These are phyloP conservation scores for Pythium sp. DNA, from an alignment of 352 stramenopile genomes.

Conservation along the genomic window DNA sequence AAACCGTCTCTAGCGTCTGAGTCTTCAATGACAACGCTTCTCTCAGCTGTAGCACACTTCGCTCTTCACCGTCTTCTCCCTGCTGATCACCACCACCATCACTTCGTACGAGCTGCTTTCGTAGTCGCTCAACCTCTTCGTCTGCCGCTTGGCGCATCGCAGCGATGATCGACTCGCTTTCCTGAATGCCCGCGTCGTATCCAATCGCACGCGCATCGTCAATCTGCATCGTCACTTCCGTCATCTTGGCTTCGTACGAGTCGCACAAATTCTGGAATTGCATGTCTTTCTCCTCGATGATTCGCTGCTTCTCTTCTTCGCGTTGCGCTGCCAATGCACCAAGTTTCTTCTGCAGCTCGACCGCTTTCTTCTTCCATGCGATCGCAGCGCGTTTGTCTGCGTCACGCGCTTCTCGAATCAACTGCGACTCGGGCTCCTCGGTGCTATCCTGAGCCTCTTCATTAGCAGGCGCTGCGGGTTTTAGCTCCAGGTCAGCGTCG, in stretches of 20 bases:
- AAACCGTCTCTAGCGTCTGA: conserved; percentile 8
- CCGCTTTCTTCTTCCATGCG: conserved; percentile 74
- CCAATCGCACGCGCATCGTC: conserved; percentile 62
- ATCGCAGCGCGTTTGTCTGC: conserved; percentile 38
- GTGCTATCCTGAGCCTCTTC: conserved; percentile 26
- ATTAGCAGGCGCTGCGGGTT: conserved; percentile 22
- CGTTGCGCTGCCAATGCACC: conserved; percentile 36
- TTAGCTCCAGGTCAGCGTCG: not conserved
- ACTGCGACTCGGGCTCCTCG: conserved; percentile 28
- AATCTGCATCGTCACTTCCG: conserved; percentile 66
- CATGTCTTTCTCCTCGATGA: conserved; percentile 47
- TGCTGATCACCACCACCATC: not conserved
- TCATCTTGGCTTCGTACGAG: conserved; percentile 73
- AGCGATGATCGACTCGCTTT: conserved; percentile 71
- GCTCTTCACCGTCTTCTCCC: not conserved
- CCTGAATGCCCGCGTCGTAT: conserved; percentile 72
- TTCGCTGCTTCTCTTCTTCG: conserved; percentile 43
- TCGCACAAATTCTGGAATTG: conserved; percentile 68
- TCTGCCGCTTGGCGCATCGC: conserved; percentile 53
- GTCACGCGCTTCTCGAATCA: conserved; percentile 39
- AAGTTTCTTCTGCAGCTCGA: conserved; percentile 58
- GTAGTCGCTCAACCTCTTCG: conserved; percentile 27
- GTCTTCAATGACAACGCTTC: conserved; percentile 15
- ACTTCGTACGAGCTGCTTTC: conserved; percentile 14
- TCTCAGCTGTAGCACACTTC: conserved; percentile 13